Conservation (phyloP, 2,329 filamentous ascomycete species). For the Sporothrix brasiliensis region DNA sequence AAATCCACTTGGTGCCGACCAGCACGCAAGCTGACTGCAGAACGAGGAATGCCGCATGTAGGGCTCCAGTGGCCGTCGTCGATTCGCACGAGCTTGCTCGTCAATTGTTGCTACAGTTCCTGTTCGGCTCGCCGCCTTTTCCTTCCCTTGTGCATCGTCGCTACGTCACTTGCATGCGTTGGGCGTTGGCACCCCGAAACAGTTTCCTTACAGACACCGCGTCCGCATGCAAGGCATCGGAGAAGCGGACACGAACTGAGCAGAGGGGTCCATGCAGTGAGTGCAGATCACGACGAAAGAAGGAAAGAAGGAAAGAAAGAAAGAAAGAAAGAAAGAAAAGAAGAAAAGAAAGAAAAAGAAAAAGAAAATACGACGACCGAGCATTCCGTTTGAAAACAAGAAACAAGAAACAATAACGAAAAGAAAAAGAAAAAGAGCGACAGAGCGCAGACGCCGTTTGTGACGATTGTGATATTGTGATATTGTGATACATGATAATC, state of each 20-base stretch:
- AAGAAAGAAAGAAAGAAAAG: no score
- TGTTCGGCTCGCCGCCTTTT: no score
- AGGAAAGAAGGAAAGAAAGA: no score
- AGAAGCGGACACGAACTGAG: neutral
- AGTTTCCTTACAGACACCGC: conserved; percentile 17
- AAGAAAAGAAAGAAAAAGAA: no score
- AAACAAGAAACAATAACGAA: neutral
- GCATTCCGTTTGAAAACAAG: no score
- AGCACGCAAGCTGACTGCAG: neutral
- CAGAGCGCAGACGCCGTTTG: neutral
- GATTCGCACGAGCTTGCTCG: no score
- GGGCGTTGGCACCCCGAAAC: no score
- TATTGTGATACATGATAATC: neutral
- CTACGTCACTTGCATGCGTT: no score
- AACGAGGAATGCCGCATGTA: neutral
- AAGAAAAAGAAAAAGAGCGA: neutral
- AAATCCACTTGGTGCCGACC: neutral
- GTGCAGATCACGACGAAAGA: no score
- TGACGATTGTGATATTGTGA: neutral
- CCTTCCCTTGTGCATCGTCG: no score
- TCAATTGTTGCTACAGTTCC: no score
- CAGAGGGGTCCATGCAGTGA: neutral
- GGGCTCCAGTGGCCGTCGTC: no score
- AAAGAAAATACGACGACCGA: neutral
- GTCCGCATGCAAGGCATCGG: neutral